These are phyloP conservation scores for Sutorius eximius DNA, from an alignment of 1,284 basidiomycete genomes.

Conservation along the genomic window DNA sequence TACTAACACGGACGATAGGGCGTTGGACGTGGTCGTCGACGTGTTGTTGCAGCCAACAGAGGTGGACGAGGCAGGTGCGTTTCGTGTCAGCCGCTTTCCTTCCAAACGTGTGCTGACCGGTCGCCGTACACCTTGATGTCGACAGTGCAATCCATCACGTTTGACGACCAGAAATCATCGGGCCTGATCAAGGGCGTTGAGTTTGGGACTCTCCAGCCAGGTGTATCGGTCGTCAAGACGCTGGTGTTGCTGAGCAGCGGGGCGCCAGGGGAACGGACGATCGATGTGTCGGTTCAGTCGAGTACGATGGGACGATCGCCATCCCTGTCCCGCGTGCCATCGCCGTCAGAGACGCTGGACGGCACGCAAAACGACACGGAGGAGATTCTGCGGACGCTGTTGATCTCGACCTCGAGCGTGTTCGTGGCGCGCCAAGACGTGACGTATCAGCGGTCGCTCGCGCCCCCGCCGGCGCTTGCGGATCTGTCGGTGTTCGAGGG, in stretches of 20 bases:
- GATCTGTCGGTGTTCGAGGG: conserved; percentile 59
- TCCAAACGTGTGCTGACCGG: background rate
- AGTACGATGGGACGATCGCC: conserved; percentile 22
- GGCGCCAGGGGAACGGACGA: conserved; percentile 58
- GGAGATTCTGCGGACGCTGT: conserved; percentile 64
- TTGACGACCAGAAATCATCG: conserved; percentile 63
- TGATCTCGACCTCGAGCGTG: conserved; percentile 57
- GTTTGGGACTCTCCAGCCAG: conserved; percentile 62
- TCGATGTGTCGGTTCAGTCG: conserved; percentile 78
- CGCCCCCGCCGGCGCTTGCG: conserved; percentile 33
- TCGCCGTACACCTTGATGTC: background rate
- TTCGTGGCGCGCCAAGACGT: conserved; percentile 53
- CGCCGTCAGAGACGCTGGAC: conserved; percentile 12
- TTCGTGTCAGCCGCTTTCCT: background rate
- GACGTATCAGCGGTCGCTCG: conserved; percentile 45
- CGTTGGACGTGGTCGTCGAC: conserved; percentile 68
- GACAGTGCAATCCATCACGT: conserved; percentile 60
- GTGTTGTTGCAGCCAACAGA: conserved; percentile 78
- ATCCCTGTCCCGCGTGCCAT: background rate
- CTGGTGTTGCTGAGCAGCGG: conserved; percentile 60
- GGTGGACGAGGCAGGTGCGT: conserved; percentile 70
- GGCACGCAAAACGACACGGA: conserved; percentile 28
- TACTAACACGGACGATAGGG: conserved; percentile 64
- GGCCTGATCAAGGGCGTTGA: conserved; percentile 71
- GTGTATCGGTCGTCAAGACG: conserved; percentile 55